These are phyloP conservation scores for Starmerella floricola DNA, from an alignment of 805 yeast genomes.

Conservation along the genomic window DNA sequence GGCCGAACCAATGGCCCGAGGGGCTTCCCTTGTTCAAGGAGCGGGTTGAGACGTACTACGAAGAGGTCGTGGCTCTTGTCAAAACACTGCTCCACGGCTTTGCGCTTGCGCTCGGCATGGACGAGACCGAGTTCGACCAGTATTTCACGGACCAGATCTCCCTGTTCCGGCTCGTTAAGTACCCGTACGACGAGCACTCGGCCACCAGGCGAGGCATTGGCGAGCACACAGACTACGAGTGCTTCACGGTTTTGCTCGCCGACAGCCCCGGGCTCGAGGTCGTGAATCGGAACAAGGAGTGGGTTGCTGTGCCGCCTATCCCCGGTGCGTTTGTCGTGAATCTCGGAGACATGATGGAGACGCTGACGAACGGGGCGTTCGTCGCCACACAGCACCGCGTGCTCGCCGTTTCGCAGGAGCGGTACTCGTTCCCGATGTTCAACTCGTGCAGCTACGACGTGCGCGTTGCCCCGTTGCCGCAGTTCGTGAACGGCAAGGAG, in stretches of 20 bases:
- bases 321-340: conserved; percentile 42
- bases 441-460: conserved; percentile 9
- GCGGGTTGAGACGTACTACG: conserved; percentile 34
- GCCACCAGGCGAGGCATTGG: conserved; percentile 40
- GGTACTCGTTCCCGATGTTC: conserved; percentile 24
- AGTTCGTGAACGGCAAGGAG: conserved; percentile 1
- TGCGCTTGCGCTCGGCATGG: conserved; percentile 45
- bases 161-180: conserved; percentile 43
- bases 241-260: conserved; percentile 40
- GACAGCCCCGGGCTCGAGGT: conserved; percentile 43
- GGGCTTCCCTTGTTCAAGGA: conserved; percentile 37
- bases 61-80: conserved; percentile 37
- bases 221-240: conserved; percentile 48
- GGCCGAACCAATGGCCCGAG: conserved; percentile 47
- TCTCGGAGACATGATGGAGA: conserved; percentile 51
- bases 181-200: conserved; percentile 31
- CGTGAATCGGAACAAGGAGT: conserved; percentile 41
- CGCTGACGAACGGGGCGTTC: conserved; percentile 46
- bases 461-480: conserved; percentile 9
- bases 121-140: conserved; percentile 36
- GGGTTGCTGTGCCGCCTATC: conserved; percentile 45
- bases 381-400: conserved; percentile 50
- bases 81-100: conserved; percentile 36
- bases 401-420: conserved; percentile 32
- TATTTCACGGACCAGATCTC: conserved; percentile 26